Evolutionary conservation across 192 early-diverging fungal species (phyloP), one percentile per base, ranked within the genome.

Genomic region (Gonapodya sp.): DNA sequence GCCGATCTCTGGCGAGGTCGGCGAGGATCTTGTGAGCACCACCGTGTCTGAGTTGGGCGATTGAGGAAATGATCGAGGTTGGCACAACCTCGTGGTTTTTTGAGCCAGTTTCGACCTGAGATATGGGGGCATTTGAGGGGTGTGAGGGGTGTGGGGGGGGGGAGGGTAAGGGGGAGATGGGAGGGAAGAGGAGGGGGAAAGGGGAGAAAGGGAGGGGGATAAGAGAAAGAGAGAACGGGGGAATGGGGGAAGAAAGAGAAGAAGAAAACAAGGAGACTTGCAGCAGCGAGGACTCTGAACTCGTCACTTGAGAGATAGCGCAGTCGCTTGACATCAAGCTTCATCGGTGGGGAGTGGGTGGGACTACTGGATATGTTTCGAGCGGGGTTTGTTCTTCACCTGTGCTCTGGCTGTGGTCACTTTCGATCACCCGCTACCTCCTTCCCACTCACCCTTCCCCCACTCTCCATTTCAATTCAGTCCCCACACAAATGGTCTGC

Each of bases 81-180:
- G 98, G 97, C 2, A 99, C 98, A 30, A 98, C 91, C 85, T 98
- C 96, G 89, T 99, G 98, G 89, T 99, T 99, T 82, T 95, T 93
- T 34, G 95, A 95, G 18, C 96, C 98, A 91, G 98, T 96, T 85
- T 99, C 98, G 14, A 94, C 89, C 87, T 94, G 85, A 36, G 31
- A 2, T 33, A 73, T 30, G 46, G 81, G 35, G 30, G 31, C 73
- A 31, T 14, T 24, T 79, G 18, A 2, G 34, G 79, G 33, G 64
- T 30, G 16, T 18, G 30, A 30, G 64, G 30, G 16, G 30, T 16
- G 30, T 72, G 16, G 16, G 16, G 64, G 64, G 16, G 30, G 64
- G 30, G 16, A 72, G 64, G 64, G 64, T 16, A 72, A 72, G 30
- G 64, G 64, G 64, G 30, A 30, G 64, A 18, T 30, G 16, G 30